Conservation (phyloP, 352 stramenopile species). For the Pythium rhizo-oryzae region DNA sequence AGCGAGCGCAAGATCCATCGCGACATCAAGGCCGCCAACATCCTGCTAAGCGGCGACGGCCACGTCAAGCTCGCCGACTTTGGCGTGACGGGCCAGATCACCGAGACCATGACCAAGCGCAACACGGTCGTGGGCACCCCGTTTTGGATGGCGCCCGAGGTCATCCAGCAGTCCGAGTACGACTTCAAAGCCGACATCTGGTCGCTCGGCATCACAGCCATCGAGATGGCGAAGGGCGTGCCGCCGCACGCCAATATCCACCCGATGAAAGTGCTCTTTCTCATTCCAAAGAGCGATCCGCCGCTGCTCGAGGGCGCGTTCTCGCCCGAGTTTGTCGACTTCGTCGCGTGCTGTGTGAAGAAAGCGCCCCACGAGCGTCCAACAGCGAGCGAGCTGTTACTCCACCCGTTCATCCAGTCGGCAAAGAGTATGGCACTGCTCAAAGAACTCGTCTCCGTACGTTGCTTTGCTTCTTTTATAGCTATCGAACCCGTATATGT, state of each 20-base stretch:
- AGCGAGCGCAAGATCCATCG: constrained; percentile 87
- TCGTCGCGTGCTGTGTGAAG: constrained; percentile 87
- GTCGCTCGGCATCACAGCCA: constrained; percentile 89
- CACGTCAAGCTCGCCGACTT: constrained; percentile 91
- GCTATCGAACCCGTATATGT: too few species aligned
- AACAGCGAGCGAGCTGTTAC: constrained; percentile 80
- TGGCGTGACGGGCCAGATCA: constrained; percentile 90
- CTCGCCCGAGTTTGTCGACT: constrained; percentile 84
- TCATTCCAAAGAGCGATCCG: constrained; percentile 96
- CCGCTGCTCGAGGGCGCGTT: constrained; percentile 82
- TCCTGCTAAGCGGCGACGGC: constrained; percentile 76
- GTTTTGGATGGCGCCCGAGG: constrained; percentile 93
- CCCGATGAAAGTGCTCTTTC: constrained; percentile 98
- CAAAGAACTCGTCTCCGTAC: constrained; percentile 64
- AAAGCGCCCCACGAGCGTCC: constrained; percentile 88
- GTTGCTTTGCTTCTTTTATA: background rate
- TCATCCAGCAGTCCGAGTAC: constrained; percentile 89
- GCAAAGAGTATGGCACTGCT: constrained; percentile 76
- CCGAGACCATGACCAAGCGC: constrained; percentile 90
- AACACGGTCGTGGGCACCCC: constrained; percentile 90
- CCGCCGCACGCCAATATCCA: constrained; percentile 94
- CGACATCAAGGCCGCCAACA: constrained; percentile 84
- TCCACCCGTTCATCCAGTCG: constrained; percentile 83
- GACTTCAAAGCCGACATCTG: constrained; percentile 85
- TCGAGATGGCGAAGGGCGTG: constrained; percentile 88